A percentile compares a stretch with the other conserved stretches of the same genome.
Conservation (phyloP, 176 grass and related monocot species). For the Miscanthus lutarioriparius region DNA sequence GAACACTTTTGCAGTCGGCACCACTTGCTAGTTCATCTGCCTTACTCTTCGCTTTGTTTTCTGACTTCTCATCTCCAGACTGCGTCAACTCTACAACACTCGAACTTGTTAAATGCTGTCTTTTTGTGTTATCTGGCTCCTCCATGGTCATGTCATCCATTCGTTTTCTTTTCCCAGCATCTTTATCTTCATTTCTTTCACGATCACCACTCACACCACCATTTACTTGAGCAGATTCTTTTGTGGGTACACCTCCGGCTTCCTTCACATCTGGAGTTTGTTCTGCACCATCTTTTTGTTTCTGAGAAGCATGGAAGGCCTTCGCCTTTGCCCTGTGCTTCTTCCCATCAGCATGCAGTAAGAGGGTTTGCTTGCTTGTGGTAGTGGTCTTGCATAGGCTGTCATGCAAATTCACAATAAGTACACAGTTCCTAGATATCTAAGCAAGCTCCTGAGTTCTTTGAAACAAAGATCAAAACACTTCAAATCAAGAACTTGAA, state of each 20-base stretch:
- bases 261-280: conserved; percentile 41
- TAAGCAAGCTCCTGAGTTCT: not conserved
- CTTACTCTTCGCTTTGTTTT: conserved; percentile 43
- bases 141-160: conserved; percentile 31
- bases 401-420: conserved; percentile 31
- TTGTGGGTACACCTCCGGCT: conserved; percentile 30
- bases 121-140: conserved; percentile 37
- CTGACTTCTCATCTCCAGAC: conserved; percentile 35
- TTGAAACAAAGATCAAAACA: not conserved
- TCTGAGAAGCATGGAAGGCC: conserved; percentile 81
- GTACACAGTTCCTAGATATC: not conserved
- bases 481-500: not conserved
- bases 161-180: conserved; percentile 77
- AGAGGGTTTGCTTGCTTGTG: conserved; percentile 88
- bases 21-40: conserved; percentile 20
- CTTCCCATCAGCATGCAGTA: conserved; percentile 86
- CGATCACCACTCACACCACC: conserved; percentile 18
- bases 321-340: conserved; percentile 96
- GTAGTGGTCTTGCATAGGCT: conserved; percentile 92
- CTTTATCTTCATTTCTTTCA: conserved; percentile 20
- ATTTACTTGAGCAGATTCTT: conserved; percentile 44
- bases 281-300: conserved; percentile 49
- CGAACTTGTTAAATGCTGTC: not conserved
- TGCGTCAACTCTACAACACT: conserved; percentile 49
- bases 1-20: conserved; percentile 29